Base-by-base conservation (phyloP, 2,329 filamentous ascomycete species). In the Torrubiellomyces zombiae region DNA sequence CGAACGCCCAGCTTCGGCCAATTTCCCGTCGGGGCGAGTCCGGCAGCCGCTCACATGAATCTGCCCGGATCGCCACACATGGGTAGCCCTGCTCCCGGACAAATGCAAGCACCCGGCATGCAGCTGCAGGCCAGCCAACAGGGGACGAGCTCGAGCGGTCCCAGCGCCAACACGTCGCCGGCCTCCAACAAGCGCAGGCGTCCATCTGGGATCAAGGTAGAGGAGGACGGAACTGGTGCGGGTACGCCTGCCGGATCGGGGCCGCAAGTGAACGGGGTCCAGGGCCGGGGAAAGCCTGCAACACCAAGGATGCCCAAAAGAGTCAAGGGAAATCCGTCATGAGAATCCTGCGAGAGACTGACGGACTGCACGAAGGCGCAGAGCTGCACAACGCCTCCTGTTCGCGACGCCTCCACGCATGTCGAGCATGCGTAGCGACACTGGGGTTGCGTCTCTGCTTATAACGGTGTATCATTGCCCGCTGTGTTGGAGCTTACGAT, bases 51-150 rank as follows among this genome's bases (percentile, higher is more conserved):
- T n/a, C 65, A 74, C 36, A 60, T 72, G 34, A 60, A 65, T 38
- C 56, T 74, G 4, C 68, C 70, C 15, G 69, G 67, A 10, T 74
- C 70, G 9, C 69, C 69, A 25, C 67, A 70, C 27, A 39, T 58
- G 28, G 61, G 66, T 27, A 74, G 67, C 42, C 72, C 72, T 7
- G 68, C 67, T 11, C 61, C 64, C 9, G 67, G 63, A 10, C 57
- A 63, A 26, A 71, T 74, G 60, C 67, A 71, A 44, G 67, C 69
- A 25, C 70, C 70, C 13, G 58, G 58, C 32, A 76, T 76, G 71
- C 67, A 71, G 43, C 53, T 70, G 31, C 70, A 76, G 43, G 66
- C 68, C 34, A 75, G 70, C 42, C 71, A 75, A 43, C 72, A 76
- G 42, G 72, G 71, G 19, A 73, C 70, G 16, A 68, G 55, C 43